Evolutionary conservation across 805 yeast species (phyloP), one percentile per base, ranked within the genome.

Genomic region (Ogataea angusta): DNA sequence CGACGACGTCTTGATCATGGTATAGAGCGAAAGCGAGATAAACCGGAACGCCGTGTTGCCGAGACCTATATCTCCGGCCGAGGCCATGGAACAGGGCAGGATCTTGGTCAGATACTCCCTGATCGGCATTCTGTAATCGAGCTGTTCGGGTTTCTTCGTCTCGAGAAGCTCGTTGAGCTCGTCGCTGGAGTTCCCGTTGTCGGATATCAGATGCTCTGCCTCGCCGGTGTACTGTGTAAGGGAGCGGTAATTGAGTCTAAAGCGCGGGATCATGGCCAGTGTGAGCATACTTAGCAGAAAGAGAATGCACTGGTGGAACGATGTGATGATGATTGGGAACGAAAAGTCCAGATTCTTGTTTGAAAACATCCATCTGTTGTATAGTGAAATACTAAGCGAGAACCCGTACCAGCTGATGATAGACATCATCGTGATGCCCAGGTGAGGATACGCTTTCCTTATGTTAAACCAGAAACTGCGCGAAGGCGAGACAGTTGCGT

Each of bases 341-440:
- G 78, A 76, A 53, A 93, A 82, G 56, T 85, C 78, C 41, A 90
- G 68, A 14, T 87, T 84, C 8, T 75, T 59, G 40, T 51, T 71
- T 28, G 91, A 90, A 67, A 91, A 93, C 97, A 91, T 91, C 97
- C 97, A 89, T 66, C 90, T 90, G 69, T 93, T 93, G 67, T 91
- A 93, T 22, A 86, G 62, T 7, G 90, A 81, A 14, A 85, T 76
- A 13, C 85, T 64, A 42, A 85, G 67, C 6, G 90, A 81, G 44
- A 82, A 82, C 13, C 72, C 43, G 51, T 83, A 85, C 95, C 93
- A 85, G 19, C 58, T 43, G 17, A 57, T 10, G 30, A 64, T 65
- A 4, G 68, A 58, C 5, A 46, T 6, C 2, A 55, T 19, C 12
- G 59, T 60, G 9, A 53, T 49, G 5, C 53, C 55, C 7, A 58